Conservation (phyloP, 345 rosid species). For the Gossypium ekmanianum region DNA sequence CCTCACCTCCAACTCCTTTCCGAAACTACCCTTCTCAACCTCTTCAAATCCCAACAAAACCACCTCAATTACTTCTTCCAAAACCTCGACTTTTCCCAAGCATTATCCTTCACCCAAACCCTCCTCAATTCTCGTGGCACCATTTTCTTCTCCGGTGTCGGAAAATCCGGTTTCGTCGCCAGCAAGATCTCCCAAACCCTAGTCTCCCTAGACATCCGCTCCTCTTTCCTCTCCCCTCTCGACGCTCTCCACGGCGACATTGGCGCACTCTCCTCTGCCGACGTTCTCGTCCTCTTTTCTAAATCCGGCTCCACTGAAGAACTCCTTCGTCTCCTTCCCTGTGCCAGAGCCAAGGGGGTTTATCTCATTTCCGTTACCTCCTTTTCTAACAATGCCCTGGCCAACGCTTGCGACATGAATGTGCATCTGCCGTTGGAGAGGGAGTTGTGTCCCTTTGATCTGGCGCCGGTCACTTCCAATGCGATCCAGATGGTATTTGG, state of each 20-base stretch:
- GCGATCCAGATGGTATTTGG: slow-evolving; percentile 99
- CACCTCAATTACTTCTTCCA: slow-evolving; percentile 90
- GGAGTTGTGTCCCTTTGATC: slow-evolving; percentile 88
- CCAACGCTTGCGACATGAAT: slow-evolving; percentile 63
- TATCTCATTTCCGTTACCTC: slow-evolving; percentile 79
- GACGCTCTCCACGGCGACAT: slow-evolving; percentile 97
- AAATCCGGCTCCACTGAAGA: slow-evolving; percentile 90
- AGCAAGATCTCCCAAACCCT: slow-evolving; percentile 90
- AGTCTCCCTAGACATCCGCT: slow-evolving; percentile 67
- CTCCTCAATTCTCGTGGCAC: slow-evolving; percentile 65
- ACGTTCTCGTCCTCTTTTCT: slow-evolving; percentile 70
- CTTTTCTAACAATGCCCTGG: slow-evolving; percentile 61
- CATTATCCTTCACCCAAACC: slow-evolving; percentile 62
- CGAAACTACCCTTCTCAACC: slow-evolving; percentile 50
- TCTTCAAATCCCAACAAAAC: slow-evolving; percentile 87
- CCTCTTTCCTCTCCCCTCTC: slow-evolving; percentile 76
- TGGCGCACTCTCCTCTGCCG: slow-evolving; percentile 52
- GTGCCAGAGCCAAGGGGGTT: slow-evolving; percentile 73
- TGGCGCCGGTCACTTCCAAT: slow-evolving; percentile 95
- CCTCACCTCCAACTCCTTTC: slow-evolving; percentile 33
- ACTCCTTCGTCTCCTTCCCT: slow-evolving; percentile 83
- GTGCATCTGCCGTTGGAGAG: slow-evolving; percentile 82
- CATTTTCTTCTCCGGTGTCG: slow-evolving; percentile 89
- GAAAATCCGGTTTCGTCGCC: slow-evolving; percentile 94
- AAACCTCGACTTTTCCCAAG: slow-evolving; percentile 65